A percentile compares a stretch with the other conserved stretches of the same genome.
Conservation (phyloP, 1,284 basidiomycete genomes). For the Puccinia hordei region DNA sequence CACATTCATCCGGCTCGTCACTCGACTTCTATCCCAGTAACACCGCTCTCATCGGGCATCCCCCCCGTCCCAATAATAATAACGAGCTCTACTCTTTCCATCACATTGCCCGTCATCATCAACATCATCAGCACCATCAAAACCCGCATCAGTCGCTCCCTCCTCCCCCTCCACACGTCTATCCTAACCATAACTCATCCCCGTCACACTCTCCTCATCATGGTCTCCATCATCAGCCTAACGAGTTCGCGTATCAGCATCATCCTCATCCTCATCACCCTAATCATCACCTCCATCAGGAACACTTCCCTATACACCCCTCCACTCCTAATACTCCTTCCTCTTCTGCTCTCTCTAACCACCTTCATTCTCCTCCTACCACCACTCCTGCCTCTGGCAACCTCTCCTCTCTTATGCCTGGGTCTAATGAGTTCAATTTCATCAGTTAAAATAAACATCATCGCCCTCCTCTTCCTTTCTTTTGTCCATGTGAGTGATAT, state of each 20-base stretch:
- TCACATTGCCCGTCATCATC: neutral
- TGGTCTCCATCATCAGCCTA: slow-evolving; percentile 24
- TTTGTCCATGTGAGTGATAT: too few relatives aligned
- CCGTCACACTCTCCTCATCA: neutral
- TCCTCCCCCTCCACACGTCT: neutral
- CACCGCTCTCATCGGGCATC: neutral
- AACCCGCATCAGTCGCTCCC: neutral
- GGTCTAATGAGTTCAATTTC: neutral
- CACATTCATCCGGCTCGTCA: neutral
- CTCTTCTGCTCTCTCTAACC: neutral
- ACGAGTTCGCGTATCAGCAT: slow-evolving; percentile 56
- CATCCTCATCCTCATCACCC: neutral
- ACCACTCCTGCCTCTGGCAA: slow-evolving; percentile 37
- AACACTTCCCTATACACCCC: slow-evolving; percentile 40
- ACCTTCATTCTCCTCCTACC: slow-evolving; percentile 4
- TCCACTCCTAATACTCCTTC: slow-evolving; percentile 52
- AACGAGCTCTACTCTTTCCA: slow-evolving; percentile 18
- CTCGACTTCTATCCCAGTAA: neutral
- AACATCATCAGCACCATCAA: neutral
- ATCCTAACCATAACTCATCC: neutral
- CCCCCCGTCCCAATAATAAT: neutral
- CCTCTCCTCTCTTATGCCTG: neutral
- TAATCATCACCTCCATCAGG: slow-evolving; percentile 52
- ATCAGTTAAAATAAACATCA: too few relatives aligned
- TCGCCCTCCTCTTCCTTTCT: too few relatives aligned